Evolutionary conservation across 148 eudicot genomes (phyloP), one percentile per base, ranked within the genome.

Genomic region (Rhododendron ferrugineum): DNA sequence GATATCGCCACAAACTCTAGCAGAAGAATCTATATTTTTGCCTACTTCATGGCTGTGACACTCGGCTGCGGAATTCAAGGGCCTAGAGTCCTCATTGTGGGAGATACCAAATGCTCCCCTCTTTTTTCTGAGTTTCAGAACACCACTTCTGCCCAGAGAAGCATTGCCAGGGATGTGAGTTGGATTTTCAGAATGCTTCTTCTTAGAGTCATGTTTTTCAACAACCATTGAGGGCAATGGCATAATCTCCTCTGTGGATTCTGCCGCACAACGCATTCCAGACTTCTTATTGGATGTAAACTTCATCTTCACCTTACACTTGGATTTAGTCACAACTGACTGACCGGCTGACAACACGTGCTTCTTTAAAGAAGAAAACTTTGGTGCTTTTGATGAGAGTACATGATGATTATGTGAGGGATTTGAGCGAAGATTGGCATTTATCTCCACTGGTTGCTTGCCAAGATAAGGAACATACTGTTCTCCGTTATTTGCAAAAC

Each of bases 101-200:
- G 83, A 66, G 79, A 85, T 66, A 81, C 87, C 79, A 70, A 87
- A n/a, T 56, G 78, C 75, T 56, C 84, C 58, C 81, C 70, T 89
- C 66, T 85, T 84, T 79, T 81, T 90, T 74, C 83, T 87, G 68
- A 86, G 80, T 84, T 88, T 86, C 85, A 89, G 60, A 77, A 80
- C 73, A 78, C 78, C 82, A 64, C 76, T 6, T 79, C 81, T 86
- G 6, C 82, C 78, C 68, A 46, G 20, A 68, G 85, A 80, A 44
- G 56, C 52, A 74, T 62, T 85, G 70, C 80, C 70, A 79, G 30
- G 77, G 54, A 49, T 76, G 64, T 34, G 54, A 74, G 75, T 75
- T 49, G 58, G 81, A 68, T 85, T 76, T 68, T 86, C 76, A 18
- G 11, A 74, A 81, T 47, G 44, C 52, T 87, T 85, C 46, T 56